Base-by-base conservation (phyloP, 257 asterid species). In the Jacaranda copaia region DNA sequence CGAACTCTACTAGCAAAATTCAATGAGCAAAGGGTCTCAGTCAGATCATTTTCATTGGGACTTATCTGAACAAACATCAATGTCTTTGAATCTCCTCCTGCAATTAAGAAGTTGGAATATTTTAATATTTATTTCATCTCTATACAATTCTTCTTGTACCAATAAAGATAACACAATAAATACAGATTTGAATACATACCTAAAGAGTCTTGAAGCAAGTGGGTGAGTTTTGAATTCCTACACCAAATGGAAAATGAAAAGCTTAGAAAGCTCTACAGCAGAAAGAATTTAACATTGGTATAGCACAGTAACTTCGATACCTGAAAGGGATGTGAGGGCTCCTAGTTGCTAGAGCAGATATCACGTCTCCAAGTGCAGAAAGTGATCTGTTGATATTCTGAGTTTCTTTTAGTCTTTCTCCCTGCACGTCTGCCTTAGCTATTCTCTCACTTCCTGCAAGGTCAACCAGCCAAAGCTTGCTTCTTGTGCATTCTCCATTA, bases 191-290 rank as follows among this genome's bases (percentile, higher is more conserved):
- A 67, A 61, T 39, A 13, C 51, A 65, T 89, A 95, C 99, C 99
- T 85, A 96, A 80, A 3, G 99, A 96, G 87, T 96, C 98, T 85
- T 93, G 99, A 80, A 96, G 99, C 90, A 96, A 83, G 87, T 96
- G 99, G 42, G 98, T 96, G 84, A 96, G 98, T 83, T 91, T 96
- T 46, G 99, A 96, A 84, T 96, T 93, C 94, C 99, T 93, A 70
- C 78, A 80, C 64, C 83, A 53, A 46, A 52, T 76, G 38, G 60
- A 36, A 77, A 46, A 51, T 32, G 72, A 57, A 38, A 72, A 25
- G 15, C 62, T 82, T 65, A 82, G 80, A 76, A 42, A 66, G 65
- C 18, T 46, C 11, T 6, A 38, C 14, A 7, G 2, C 20, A 19
- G 16, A 78, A 46, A 67, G 35, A 67, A 55, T 35, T 51, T 32